phyloP scores from a whole-genome alignment of 768 basidiomycete genomes.

The Trametopsis cervina region DNA sequence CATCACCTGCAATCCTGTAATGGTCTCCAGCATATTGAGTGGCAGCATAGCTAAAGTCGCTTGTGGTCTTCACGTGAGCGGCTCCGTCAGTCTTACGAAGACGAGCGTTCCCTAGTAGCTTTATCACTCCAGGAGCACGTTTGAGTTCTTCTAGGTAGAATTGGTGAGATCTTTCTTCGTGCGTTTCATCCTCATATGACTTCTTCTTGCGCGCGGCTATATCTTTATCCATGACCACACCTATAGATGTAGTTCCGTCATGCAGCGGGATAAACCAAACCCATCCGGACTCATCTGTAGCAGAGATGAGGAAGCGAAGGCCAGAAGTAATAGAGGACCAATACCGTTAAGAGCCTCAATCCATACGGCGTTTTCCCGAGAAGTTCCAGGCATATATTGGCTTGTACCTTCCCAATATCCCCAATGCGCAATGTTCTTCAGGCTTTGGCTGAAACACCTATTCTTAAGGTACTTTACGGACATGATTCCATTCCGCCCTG shows the following conservation, averaged over 20 bases:
- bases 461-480: conserved; percentile 58
- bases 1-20: conserved; percentile 25
- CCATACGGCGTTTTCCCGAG: conserved; percentile 22
- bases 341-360: conserved; percentile 56
- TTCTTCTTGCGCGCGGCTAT: conserved; percentile 3
- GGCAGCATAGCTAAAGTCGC: conserved; percentile 25
- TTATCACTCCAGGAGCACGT: conserved; percentile 17
- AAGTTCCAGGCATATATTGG: conserved; percentile 26
- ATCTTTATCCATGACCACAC: conserved; percentile 35
- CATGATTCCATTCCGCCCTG: conserved; percentile 58
- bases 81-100: conserved; percentile 1
- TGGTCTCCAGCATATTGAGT: conserved; percentile 20
- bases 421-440: conserved; percentile 69
- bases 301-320: neutral
- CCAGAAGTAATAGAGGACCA: conserved; percentile 6
- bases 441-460: conserved; percentile 51
- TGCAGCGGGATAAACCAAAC: conserved; percentile 45
- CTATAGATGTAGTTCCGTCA: conserved; percentile 38
- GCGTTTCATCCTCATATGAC: neutral
- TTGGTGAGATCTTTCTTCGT: neutral
- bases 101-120: conserved; percentile 12
- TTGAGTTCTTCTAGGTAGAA: conserved; percentile 16
- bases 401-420: conserved; percentile 55
- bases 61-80: conserved; percentile 13
- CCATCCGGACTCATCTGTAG: conserved; percentile 40